A percentile compares a stretch with the other conserved stretches of the same genome.
phyloP scores from a whole-genome alignment of 2,329 filamentous ascomycete genomes.

The Penicillium rolfsii region DNA sequence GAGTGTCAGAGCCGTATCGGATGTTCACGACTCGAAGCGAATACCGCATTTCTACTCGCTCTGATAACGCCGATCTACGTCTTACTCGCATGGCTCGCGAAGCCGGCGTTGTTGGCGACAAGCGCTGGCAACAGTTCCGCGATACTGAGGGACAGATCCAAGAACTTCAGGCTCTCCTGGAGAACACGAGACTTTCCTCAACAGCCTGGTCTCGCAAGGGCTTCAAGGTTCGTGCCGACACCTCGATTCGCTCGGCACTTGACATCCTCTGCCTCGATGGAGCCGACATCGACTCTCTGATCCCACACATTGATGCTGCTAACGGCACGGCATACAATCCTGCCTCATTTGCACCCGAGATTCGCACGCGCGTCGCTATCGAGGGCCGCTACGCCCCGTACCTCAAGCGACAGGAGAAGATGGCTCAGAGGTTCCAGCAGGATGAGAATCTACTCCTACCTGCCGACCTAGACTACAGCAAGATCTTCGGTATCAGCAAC shows the following conservation, averaged over 20 bases:
- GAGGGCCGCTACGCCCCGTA: conserved; percentile 89
- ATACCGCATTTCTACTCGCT: conserved; percentile 87
- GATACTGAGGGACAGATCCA: conserved; percentile 69
- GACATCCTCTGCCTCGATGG: conserved; percentile 75
- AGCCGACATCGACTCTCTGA: conserved; percentile 62
- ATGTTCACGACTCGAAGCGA: conserved; percentile 98
- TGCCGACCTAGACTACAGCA: conserved; percentile 72
- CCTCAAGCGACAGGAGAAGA: conserved; percentile 70
- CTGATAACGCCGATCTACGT: conserved; percentile 90
- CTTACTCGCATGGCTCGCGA: conserved; percentile 77
- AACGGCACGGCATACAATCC: conserved; percentile 48
- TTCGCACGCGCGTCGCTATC: conserved; percentile 73
- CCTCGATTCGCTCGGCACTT: conserved; percentile 69
- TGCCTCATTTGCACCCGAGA: conserved; percentile 55
- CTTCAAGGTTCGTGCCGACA: conserved; percentile 69
- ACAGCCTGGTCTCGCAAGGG: conserved; percentile 70
- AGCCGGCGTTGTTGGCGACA: conserved; percentile 77
- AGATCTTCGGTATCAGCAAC: conserved; percentile 72
- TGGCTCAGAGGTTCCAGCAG: conserved; percentile 68
- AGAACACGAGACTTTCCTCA: conserved; percentile 60
- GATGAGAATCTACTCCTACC: conserved; percentile 79
- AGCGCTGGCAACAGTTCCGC: conserved; percentile 72
- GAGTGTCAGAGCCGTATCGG: conserved; percentile 93
- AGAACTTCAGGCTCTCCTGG: conserved; percentile 65
- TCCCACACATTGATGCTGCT: conserved; percentile 52